Conservation (phyloP, 441 rosid species). For the Mallotus repandus region DNA sequence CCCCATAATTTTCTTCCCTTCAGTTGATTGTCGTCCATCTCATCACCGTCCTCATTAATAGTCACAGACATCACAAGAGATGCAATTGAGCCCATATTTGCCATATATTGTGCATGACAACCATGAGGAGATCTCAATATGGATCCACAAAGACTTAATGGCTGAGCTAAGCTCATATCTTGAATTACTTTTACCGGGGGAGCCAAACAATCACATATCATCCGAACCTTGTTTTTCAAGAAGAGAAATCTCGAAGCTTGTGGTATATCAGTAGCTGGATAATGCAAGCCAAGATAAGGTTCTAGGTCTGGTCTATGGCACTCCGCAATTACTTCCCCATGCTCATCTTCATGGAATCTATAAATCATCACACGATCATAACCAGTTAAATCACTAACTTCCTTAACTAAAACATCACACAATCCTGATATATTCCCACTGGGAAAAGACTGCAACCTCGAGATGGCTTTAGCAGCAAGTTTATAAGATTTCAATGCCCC, state of each 20-base stretch:
- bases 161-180: slow-evolving; percentile 57
- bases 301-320: slow-evolving; percentile 46
- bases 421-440: slow-evolving; percentile 54
- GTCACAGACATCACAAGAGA: slow-evolving; percentile 90
- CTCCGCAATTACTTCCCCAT: slow-evolving; percentile 87
- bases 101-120: slow-evolving; percentile 84
- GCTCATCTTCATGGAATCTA: slow-evolving; percentile 86
- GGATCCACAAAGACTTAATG: slow-evolving; percentile 79
- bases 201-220: slow-evolving; percentile 76
- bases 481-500: slow-evolving; percentile 83
- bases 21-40: slow-evolving; percentile 40
- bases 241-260: slow-evolving; percentile 87
- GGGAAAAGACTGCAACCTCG: slow-evolving; percentile 75
- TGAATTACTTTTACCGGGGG: slow-evolving; percentile 66
- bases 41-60: slow-evolving; percentile 57
- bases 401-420: slow-evolving; percentile 72
- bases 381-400: slow-evolving; percentile 69
- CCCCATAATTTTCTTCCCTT: slow-evolving; percentile 70
- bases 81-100: slow-evolving; percentile 79
- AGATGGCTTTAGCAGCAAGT: slow-evolving; percentile 80
- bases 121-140: slow-evolving; percentile 80
- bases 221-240: slow-evolving; percentile 80
- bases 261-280: slow-evolving; percentile 85
- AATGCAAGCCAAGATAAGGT: slow-evolving; percentile 85
- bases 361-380: slow-evolving; percentile 88